Base-by-base conservation (phyloP, 2,329 filamentous ascomycete species). In the Bipolaris oryzae region DNA sequence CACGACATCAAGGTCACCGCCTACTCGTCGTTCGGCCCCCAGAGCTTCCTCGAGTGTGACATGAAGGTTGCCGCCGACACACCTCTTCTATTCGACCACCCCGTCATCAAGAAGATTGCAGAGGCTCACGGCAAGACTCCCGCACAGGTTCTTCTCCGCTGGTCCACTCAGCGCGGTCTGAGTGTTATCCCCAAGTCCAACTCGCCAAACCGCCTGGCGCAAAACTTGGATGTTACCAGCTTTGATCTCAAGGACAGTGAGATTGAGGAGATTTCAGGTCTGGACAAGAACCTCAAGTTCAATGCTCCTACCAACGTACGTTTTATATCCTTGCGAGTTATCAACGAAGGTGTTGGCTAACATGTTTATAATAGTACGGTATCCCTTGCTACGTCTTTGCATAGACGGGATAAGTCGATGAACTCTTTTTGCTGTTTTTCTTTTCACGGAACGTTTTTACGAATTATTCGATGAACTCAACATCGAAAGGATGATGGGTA, bases 101-200 rank as follows among this genome's bases (percentile, higher is more conserved):
- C 72, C 81, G 89, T 74, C 87, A 90, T 84, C 81, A 89, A 76
- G 82, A 87, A 71, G 88, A 89, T 57, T 62, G 89, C 89, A 25
- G 79, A 84, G 64, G 82, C 85, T 63, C 83, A 87, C 11, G 82
- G 86, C 13, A 84, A 89, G 50, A 87, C 87, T 7, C 83, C 91
- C 6, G 89, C 90, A 15, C 92, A 96, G 83, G 83, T 96, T 20
- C 82, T 96, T 62, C 84, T 96, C 66, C 84, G 92, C 72, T 96
- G 92, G 92, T 86, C 91, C 38, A 96, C 91, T n/a, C 92, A 96
- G 84, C 67, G 72, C 18, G 73, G 74, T 16, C 54, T 75, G 5
- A 67, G 68, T n/a, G 74, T 76, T 31, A 76, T 76, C 50, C 74
- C 74, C 38, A 76, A 76, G 67, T 73, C 70, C 49, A 73, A 68